Evolutionary conservation across 768 basidiomycete species (phyloP).

Genomic region (Lentinula boryana): DNA sequence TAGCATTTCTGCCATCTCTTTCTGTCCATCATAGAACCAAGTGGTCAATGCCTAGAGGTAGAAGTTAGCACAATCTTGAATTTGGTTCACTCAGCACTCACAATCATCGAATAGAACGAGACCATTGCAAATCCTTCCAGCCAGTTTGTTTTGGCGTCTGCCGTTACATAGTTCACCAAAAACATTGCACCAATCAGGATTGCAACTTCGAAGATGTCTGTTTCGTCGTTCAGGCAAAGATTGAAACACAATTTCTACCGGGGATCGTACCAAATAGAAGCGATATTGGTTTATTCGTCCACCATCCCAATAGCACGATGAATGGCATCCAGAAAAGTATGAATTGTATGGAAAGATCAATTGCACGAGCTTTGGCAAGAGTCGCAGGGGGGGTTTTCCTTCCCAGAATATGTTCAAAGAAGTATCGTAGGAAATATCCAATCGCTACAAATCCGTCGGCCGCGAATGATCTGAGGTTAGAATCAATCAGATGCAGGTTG

Average conservation of each 20-base stretch:
- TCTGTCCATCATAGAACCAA: constrained; percentile 7
- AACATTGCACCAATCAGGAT: constrained; percentile 63
- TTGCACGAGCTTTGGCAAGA: constrained; percentile 64
- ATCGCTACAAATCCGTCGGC: constrained; percentile 62
- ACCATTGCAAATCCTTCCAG: constrained; percentile 65
- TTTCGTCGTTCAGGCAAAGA: neutral
- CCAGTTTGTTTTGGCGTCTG: constrained; percentile 78
- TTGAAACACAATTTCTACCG: neutral
- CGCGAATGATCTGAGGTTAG: constrained; percentile 42
- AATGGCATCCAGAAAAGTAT: constrained; percentile 77
- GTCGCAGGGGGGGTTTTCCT: constrained; percentile 40
- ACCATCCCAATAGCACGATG: constrained; percentile 65
- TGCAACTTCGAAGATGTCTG: constrained; percentile 67
- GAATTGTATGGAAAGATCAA: constrained; percentile 77
- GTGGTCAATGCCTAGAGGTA: constrained; percentile 1
- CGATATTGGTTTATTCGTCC: constrained; percentile 50
- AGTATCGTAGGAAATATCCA: constrained; percentile 46
- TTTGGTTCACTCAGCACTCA: neutral
- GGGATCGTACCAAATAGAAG: constrained; percentile 59
- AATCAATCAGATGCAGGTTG: neutral
- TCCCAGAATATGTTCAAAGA: constrained; percentile 32
- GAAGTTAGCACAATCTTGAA: neutral
- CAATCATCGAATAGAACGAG: constrained; percentile 64
- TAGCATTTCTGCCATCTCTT: constrained; percentile 1
- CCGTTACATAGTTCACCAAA: constrained; percentile 75